Percentiles rank a stretch among this genome's conserved stretches.
Conservation (phyloP, 1,139 yeast genomes). For the Kurtzmaniella quercitrusa region DNA sequence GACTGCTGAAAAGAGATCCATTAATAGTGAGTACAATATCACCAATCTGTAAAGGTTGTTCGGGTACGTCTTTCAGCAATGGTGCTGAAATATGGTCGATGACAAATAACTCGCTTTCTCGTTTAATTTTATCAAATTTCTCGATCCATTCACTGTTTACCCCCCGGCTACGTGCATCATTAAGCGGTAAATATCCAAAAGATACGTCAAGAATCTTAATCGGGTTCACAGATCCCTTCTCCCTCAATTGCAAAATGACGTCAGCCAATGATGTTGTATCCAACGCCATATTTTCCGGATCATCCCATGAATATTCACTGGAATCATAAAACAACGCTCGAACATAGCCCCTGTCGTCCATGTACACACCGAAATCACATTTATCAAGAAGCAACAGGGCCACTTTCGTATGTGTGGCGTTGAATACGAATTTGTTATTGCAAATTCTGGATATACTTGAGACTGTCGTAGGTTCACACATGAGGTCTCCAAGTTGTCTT, state of each 20-base stretch:
- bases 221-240: neutral
- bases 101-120: constrained; percentile 68
- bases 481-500: constrained; percentile 26
- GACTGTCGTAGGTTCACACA: neutral
- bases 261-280: neutral
- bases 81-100: constrained; percentile 69
- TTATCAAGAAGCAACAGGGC: neutral
- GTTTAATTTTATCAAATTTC: constrained; percentile 53
- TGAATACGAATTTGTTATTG: neutral
- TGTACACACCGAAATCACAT: neutral
- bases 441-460: neutral
- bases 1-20: constrained; percentile 57
- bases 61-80: constrained; percentile 5
- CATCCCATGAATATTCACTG: constrained; percentile 59
- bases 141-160: constrained; percentile 82
- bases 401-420: neutral
- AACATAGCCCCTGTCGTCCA: neutral
- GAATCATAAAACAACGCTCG: constrained; percentile 53
- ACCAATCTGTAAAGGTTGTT: constrained; percentile 46
- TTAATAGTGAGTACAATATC: constrained; percentile 75
- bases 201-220: constrained; percentile 71
- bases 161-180: constrained; percentile 80
- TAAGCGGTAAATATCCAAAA: constrained; percentile 62
- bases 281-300: constrained; percentile 14
- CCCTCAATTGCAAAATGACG: neutral